Base-by-base conservation (phyloP, 352 stramenopile species). In the Phytopythium delawarense region DNA sequence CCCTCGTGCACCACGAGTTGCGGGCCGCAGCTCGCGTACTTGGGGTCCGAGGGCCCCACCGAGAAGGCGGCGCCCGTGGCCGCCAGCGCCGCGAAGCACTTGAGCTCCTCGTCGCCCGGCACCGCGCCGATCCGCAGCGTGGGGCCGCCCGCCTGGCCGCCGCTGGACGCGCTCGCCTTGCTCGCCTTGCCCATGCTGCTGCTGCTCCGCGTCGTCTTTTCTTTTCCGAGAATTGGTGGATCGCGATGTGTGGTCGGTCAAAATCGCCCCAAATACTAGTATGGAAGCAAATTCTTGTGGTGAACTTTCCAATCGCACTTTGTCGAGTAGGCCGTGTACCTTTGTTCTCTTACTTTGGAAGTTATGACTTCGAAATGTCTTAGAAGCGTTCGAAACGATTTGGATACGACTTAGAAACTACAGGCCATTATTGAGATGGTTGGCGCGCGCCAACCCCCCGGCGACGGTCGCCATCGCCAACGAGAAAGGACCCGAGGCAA, bases 31-130 rank as follows among this genome's bases (percentile, higher is more conserved):
- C 68, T 77, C 50, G 70, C 67, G 64, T 86, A 84, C 67, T 81
- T 87, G 49, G 78, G 75, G 69, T 88, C 76, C 12, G 74, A 76
- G 23, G 61, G n/a, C 23, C 71, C 81, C 18, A 91, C 73, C 12
- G 74, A 60, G 66, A 85, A 92, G 18, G 61, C 51, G 18, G 75
- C 69, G 54, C 63, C 63, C 4, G 79, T 88, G 51, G 76, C 57
- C 8, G 78, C 76, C 50, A 92, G 62, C 45, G 78, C 69, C 59
- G 91, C 63, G 68, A 92, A 88, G 67, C 86, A 94, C 71, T 94
- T 94, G 74, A 91, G 80, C 72, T 91, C 86, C 63, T 90, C 83
- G 61, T 76, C 61, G 65, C 79, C 72, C 15, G 74, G 75, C 61
- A 74, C 71, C 57, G 84, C 76, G 70, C 72, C 77, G 66, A 89